These are phyloP conservation scores for Candida dubliniensis DNA, from an alignment of 1,139 yeast species.

Conservation along the genomic window DNA sequence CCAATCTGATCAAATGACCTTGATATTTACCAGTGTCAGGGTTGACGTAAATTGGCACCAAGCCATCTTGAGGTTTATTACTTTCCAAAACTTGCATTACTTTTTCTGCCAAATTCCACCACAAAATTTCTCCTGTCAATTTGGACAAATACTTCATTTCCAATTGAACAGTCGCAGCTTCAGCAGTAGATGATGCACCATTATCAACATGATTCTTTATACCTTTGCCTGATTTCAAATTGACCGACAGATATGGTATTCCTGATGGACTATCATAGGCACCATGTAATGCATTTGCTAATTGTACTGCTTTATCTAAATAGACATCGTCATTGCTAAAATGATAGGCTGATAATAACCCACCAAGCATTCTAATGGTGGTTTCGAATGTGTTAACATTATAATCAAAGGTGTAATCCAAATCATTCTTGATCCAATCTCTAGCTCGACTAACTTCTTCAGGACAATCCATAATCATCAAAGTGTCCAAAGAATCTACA, in stretches of 20 bases:
- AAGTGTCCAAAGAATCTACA: constrained; percentile 84
- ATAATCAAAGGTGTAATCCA: constrained; percentile 57
- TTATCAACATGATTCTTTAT: constrained; percentile 60
- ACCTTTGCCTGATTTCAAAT: constrained; percentile 63
- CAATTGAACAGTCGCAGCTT: constrained; percentile 82
- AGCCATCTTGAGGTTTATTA: constrained; percentile 62
- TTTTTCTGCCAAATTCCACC: constrained; percentile 77
- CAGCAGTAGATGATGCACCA: constrained; percentile 80
- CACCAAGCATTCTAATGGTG: constrained; percentile 92
- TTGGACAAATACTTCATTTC: constrained; percentile 83
- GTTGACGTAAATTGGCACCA: constrained; percentile 77
- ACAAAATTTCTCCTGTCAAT: constrained; percentile 74
- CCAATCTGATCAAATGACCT: constrained; percentile 69
- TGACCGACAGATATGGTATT: constrained; percentile 78
- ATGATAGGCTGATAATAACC: constrained; percentile 79
- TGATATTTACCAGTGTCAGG: constrained; percentile 74
- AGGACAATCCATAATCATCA: constrained; percentile 75
- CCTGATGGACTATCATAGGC: constrained; percentile 69
- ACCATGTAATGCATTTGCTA: constrained; percentile 64
- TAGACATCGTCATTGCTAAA: constrained; percentile 69
- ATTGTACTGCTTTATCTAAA: constrained; percentile 74
- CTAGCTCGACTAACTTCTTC: constrained; percentile 66
- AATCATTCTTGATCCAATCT: constrained; percentile 66
- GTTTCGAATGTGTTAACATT: constrained; percentile 88
- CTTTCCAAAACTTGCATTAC: constrained; percentile 66